Evolutionary conservation across 2,329 filamentous ascomycete genomes (phyloP).

Genomic region (Teratosphaeria pseudoeucalypti): DNA sequence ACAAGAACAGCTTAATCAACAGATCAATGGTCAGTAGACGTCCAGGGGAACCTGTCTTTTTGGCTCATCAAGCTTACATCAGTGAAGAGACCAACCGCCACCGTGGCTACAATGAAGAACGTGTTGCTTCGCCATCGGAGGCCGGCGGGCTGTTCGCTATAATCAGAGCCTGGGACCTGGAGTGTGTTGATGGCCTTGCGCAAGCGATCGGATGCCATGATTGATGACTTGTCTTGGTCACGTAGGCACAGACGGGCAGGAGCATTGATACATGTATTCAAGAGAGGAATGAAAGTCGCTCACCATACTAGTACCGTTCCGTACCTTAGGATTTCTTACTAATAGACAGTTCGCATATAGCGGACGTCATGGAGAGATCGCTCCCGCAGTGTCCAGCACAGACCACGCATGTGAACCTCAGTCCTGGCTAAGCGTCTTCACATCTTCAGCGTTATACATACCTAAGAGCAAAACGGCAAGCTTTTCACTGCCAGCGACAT

Average conservation of each 20-base stretch:
- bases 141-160: slow-evolving; percentile 24
- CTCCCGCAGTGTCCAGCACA: background rate
- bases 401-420: background rate
- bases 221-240: background rate
- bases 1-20: slow-evolving; percentile 39
- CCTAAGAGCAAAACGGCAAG: background rate
- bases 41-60: no score
- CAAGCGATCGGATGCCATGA: slow-evolving; percentile 3
- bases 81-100: slow-evolving; percentile 46
- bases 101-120: slow-evolving; percentile 48
- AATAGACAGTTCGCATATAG: background rate
- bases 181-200: slow-evolving; percentile 21
- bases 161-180: slow-evolving; percentile 24
- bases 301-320: background rate
- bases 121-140: slow-evolving; percentile 48
- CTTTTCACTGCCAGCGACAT: background rate
- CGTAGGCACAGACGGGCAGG: background rate
- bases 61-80: slow-evolving; percentile 23
- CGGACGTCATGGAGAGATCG: slow-evolving; percentile 1
- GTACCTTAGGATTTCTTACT: background rate
- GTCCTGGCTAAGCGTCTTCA: no score
- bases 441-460: no score
- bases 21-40: background rate
- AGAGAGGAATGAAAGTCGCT: background rate
- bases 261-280: background rate